Conservation (phyloP, 148 eudicot genomes). For the Chenopodium berlandieri region DNA sequence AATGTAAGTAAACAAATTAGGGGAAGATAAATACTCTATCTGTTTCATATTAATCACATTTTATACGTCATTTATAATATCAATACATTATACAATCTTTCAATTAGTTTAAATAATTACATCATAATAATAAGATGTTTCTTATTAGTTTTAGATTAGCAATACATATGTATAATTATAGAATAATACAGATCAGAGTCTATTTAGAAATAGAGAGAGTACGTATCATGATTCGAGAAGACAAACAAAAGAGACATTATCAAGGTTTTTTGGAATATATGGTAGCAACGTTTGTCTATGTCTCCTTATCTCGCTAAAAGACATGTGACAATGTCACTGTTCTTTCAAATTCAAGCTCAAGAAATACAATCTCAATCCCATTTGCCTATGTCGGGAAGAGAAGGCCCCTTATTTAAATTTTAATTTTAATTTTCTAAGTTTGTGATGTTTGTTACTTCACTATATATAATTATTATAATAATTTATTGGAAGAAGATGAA, state of each 20-base stretch:
- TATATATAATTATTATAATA: neutral
- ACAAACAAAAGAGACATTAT: conserved; percentile 21
- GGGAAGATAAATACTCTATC: too few species aligned
- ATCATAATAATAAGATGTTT: too few species aligned
- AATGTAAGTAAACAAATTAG: neutral
- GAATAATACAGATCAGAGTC: too few species aligned
- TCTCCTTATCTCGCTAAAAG: conserved; percentile 26
- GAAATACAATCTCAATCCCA: conserved; percentile 20
- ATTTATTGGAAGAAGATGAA: neutral
- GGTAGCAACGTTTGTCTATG: conserved; percentile 37
- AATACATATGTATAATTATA: too few species aligned
- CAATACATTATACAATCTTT: too few species aligned
- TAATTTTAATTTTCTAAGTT: neutral
- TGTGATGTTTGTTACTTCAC: conserved; percentile 8
- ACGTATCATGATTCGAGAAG: neutral
- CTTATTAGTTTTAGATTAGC: too few species aligned
- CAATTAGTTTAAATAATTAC: too few species aligned
- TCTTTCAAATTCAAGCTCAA: conserved; percentile 14
- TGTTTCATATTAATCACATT: too few species aligned
- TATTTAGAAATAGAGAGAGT: neutral
- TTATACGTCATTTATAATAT: too few species aligned
- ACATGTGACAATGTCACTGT: conserved; percentile 31
- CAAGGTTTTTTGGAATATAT: conserved; percentile 31
- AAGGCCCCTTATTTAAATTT: neutral
- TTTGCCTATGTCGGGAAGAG: conserved; percentile 25